Evolutionary conservation across 139 green algal species (phyloP).

Genomic region (Zygnema cylindricum): DNA sequence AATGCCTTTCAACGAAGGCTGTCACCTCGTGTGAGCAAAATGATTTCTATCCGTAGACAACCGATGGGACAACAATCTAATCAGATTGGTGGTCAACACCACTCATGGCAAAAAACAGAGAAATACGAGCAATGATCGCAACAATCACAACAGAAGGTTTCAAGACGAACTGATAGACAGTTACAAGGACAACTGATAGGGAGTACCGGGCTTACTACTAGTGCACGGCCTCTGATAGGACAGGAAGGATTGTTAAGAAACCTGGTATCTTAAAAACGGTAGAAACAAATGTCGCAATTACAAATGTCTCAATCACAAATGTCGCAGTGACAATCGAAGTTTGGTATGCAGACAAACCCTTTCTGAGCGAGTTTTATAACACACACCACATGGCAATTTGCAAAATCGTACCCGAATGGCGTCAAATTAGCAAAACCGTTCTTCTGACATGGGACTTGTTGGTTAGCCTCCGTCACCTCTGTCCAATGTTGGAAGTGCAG

Average conservation of each 20-base stretch:
- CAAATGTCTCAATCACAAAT: too few relatives aligned
- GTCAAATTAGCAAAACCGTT: slow-evolving; percentile 5
- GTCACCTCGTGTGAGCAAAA: neutral
- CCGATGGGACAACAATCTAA: neutral
- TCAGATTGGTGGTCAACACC: neutral
- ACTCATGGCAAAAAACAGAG: slow-evolving; percentile 11
- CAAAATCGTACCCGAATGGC: too few relatives aligned
- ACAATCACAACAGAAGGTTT: slow-evolving; percentile 26
- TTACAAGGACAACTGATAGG: slow-evolving; percentile 26
- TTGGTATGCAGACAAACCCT: neutral
- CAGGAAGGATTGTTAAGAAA: slow-evolving; percentile 1
- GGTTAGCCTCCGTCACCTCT: neutral
- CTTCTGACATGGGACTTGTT: neutral
- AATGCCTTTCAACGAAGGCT: neutral
- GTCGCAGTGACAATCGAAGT: slow-evolving; percentile 12
- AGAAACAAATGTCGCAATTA: too few relatives aligned
- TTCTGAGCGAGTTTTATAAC: neutral
- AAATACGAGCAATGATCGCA: slow-evolving; percentile 2
- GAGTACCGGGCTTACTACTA: neutral
- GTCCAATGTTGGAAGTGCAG: neutral
- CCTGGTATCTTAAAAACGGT: too few relatives aligned
- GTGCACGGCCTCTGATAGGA: neutral
- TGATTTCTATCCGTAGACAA: neutral
- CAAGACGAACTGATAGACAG: slow-evolving; percentile 3
- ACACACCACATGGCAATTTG: too few relatives aligned